Base-by-base conservation (phyloP, 1,139 yeast species). In the Hemisphaericaspora xylanilytica region DNA sequence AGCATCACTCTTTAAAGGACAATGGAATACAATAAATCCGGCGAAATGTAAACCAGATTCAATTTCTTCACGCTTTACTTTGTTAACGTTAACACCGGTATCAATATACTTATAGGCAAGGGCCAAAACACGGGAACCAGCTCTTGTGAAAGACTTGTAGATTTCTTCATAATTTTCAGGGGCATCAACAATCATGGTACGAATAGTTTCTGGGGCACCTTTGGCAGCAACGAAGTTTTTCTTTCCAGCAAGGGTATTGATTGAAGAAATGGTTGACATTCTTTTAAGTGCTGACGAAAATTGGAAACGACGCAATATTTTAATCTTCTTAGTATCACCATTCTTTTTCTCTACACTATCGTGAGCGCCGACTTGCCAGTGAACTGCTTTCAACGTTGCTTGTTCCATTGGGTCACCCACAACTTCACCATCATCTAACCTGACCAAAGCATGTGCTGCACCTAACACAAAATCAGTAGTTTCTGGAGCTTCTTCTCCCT, bases 361-460 rank as follows among this genome's bases (percentile, higher is more conserved):
- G 49, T 85, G 80, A 44, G 73, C 76, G 40, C 85, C 89, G 50
- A 92, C 86, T 29, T 68, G 70, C 97, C 97, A 94, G 33, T 81
- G 80, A 43, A 95, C 80, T 37, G 96, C 94, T 50, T 81, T 82
- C 51, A 92, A 73, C 36, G 98, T 92, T 28, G 95, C 96, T 65
- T 90, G 88, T 67, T 94, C 98, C 97, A 92, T 92, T 48, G 98
- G 97, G 56, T 94, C 99, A 65, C 98, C 98, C 44, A 92, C 98
- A 51, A 90, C 80, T 48, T 92, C 97, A 52, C 97, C 98, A 58
- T 90, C 96, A 54, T 92, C 97, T 44, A 92, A 74, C 54, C 81
- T 80, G 24, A 94, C 98, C 47, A 92, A 75, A 27, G 98, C 97
- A 63, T 94, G 98, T 30, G 96, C 97, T 41, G 97, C 83, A 43